phyloP scores from a whole-genome alignment of 2,329 filamentous ascomycete species.

The Colletotrichum sp. region DNA sequence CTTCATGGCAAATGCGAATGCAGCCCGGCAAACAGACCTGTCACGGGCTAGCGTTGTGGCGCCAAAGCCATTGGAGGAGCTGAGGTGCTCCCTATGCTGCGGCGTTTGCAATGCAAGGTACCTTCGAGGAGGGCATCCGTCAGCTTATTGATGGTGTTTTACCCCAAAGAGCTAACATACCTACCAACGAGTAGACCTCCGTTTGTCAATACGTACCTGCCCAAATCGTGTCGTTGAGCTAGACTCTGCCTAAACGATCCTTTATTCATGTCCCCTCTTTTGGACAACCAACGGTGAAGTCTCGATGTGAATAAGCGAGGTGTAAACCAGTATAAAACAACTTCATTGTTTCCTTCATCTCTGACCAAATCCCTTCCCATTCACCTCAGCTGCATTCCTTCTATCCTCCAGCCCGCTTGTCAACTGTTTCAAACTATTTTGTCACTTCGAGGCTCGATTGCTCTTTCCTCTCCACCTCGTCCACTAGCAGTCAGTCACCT shows the following conservation, averaged over 20 bases:
- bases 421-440: background rate
- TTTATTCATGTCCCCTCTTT: background rate
- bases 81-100: background rate
- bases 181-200: background rate
- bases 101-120: background rate
- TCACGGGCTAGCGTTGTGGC: background rate
- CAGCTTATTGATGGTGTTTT: background rate
- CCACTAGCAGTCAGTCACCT: background rate
- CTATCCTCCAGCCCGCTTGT: background rate
- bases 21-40: background rate
- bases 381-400: background rate
- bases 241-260: background rate
- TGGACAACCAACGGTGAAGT: background rate
- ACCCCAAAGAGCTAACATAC: background rate
- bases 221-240: background rate
- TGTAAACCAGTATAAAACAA: constrained; percentile 9
- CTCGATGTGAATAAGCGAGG: background rate
- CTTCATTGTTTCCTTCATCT: background rate
- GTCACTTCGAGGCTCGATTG: background rate
- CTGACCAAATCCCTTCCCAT: background rate
- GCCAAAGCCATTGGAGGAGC: background rate
- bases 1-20: background rate
- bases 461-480: background rate
- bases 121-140: background rate
- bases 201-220: background rate